A percentile compares a stretch with the other conserved stretches of the same genome.
Evolutionary conservation across 805 yeast genomes (phyloP).

Genomic region (Teunomyces tritomae): DNA sequence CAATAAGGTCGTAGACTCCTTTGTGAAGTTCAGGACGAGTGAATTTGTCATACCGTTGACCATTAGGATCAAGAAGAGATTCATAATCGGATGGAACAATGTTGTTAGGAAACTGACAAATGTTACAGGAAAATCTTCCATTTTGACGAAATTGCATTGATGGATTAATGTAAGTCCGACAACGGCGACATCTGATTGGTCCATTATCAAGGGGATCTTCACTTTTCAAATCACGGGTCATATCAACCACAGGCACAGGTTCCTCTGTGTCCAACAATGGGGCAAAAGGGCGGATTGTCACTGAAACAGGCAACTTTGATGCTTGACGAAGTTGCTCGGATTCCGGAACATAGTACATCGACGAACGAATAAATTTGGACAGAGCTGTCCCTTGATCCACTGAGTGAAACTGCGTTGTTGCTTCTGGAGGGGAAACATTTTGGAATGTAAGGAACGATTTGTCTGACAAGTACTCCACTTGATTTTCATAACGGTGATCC

Average conservation of each 20-base stretch:
- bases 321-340: conserved; percentile 65
- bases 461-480: conserved; percentile 21
- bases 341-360: conserved; percentile 82
- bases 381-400: conserved; percentile 84
- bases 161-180: conserved; percentile 89
- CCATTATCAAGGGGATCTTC: conserved; percentile 41
- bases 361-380: conserved; percentile 72
- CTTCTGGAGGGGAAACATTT: conserved; percentile 78
- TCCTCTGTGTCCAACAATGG: conserved; percentile 47
- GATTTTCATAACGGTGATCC: conserved; percentile 19
- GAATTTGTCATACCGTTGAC: conserved; percentile 60
- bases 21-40: conserved; percentile 71
- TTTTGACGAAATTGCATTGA: conserved; percentile 65
- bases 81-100: conserved; percentile 65
- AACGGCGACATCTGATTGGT: conserved; percentile 88
- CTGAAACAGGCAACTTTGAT: conserved; percentile 77
- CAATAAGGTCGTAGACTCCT: conserved; percentile 84
- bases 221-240: conserved; percentile 29
- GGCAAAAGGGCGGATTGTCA: conserved; percentile 84
- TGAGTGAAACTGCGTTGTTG: conserved; percentile 66
- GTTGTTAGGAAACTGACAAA: conserved; percentile 74
- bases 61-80: conserved; percentile 58
- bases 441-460: conserved; percentile 66
- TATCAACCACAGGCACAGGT: conserved; percentile 69
- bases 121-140: conserved; percentile 72